Percentiles rank a stretch among this genome's conserved stretches.
phyloP scores from a whole-genome alignment of 2,329 filamentous ascomycete genomes.

The Rugonectria rugulosa region DNA sequence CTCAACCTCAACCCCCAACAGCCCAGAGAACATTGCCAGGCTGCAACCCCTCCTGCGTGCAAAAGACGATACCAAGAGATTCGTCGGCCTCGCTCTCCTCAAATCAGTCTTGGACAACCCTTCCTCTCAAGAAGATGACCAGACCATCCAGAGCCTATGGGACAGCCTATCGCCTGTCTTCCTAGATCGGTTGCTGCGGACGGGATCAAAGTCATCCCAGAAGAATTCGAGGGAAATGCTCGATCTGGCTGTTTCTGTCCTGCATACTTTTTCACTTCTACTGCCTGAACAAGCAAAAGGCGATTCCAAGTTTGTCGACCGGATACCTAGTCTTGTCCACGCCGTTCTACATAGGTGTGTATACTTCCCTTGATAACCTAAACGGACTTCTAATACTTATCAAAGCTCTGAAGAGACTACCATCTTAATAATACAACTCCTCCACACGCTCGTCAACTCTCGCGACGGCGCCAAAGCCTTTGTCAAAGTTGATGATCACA shows the following conservation, averaged over 20 bases:
- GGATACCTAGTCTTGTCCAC: constrained; percentile 61
- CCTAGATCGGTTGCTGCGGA: constrained; percentile 67
- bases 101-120: constrained; percentile 72
- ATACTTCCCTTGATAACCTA: not conserved
- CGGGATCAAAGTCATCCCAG: constrained; percentile 53
- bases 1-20: constrained; percentile 19
- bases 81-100: constrained; percentile 71
- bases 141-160: constrained; percentile 62
- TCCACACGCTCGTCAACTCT: constrained; percentile 63
- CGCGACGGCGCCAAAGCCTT: constrained; percentile 59
- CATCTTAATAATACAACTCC: constrained; percentile 61
- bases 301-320: constrained; percentile 56
- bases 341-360: constrained; percentile 62
- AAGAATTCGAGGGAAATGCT: constrained; percentile 66
- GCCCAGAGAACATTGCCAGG: constrained; percentile 47
- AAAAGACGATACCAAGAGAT: constrained; percentile 72
- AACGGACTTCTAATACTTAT: not conserved
- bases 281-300: constrained; percentile 57
- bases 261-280: constrained; percentile 68
- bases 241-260: constrained; percentile 67
- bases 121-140: constrained; percentile 56
- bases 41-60: constrained; percentile 63
- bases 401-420: constrained; percentile 61
- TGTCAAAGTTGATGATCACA: constrained; percentile 58
- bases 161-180: constrained; percentile 67